Base-by-base conservation (phyloP, 2,329 filamentous ascomycete species). In the Trichophyton schoenleinii region DNA sequence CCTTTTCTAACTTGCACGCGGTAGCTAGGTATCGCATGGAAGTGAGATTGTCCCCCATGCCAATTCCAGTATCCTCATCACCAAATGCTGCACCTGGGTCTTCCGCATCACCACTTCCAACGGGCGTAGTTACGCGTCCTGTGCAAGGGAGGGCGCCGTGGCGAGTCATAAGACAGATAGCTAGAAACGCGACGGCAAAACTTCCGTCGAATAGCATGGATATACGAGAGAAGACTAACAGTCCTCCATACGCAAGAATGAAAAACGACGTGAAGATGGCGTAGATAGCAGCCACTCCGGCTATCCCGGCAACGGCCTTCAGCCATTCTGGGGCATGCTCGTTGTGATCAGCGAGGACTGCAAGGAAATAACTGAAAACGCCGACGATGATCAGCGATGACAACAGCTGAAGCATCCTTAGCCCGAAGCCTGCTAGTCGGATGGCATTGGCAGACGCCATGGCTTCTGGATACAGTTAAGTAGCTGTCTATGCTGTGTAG, bases 311-410 rank as follows among this genome's bases (percentile, higher is more conserved):
- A 61, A 94, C 88, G 31, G 88, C 89, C 61, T 86, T 85, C 63
- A 87, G 76, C 76, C 82, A 86, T 66, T 74, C 83, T 18, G 81
- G 78, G 66, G 91, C 91, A 62, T 69, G 62, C 13, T 86, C 73
- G 66, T 84, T 68, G 74, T 89, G 83, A 68, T 86, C 83, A 64
- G 81, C 72, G 13, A 91, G 82, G 7, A 87, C 81, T 7, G 87
- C 84, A 58, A 96, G 83, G 80, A 91, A 95, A 80, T 95, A 96
- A 58, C 85, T 86, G 79, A 87, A 91, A 69, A 94, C 82, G 66
- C 82, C 87, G 64, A 96, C 82, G 64, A 92, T 82, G 66, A 95
- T 80, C 63, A 81, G 84, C 7, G 87, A 80, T 72, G 84, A 88
- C 70, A 83, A 79, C 73, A 95, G 87, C 69, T 89, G 83, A 61